Evolutionary conservation across 169 alveolate genomes (phyloP).

Genomic region (Perkinsus marinus): DNA sequence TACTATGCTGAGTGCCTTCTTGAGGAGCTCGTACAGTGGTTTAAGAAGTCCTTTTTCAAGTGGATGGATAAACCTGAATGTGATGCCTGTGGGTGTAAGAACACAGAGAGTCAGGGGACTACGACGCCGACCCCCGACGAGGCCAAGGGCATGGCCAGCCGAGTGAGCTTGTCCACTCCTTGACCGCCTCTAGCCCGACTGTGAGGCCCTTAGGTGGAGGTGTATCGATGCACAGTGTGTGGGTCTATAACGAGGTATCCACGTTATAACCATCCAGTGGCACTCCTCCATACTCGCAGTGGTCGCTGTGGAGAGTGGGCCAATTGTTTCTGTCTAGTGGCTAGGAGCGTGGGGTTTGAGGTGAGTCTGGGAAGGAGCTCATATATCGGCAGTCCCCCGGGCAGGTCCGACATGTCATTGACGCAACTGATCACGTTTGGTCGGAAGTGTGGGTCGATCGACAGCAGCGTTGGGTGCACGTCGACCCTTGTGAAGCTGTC

Average conservation of each 20-base stretch:
- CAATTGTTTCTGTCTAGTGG: slow-evolving; percentile 35
- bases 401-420: slow-evolving; percentile 13
- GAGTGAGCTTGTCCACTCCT: background rate
- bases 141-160: background rate
- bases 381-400: no score
- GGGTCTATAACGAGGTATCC: slow-evolving; percentile 30
- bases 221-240: slow-evolving; percentile 33
- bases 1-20: background rate
- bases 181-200: background rate
- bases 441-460: slow-evolving; percentile 38
- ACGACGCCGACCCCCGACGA: background rate
- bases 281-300: slow-evolving; percentile 36
- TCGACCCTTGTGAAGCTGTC: slow-evolving; percentile 50
- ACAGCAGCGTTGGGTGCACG: slow-evolving; percentile 35
- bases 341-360: slow-evolving; percentile 37
- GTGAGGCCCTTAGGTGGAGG: slow-evolving; percentile 26
- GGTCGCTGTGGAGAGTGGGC: slow-evolving; percentile 62
- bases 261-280: slow-evolving; percentile 38
- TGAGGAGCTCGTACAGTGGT: background rate
- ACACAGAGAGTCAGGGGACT: background rate
- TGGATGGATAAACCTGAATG: background rate
- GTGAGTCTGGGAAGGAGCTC: slow-evolving; percentile 13
- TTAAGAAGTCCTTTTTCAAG: background rate
- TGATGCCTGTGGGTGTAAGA: background rate
- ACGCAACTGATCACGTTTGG: slow-evolving; percentile 55